Conservation (phyloP, 2,329 filamentous ascomycete species). For the Coniosporium tulheliwenetii region DNA sequence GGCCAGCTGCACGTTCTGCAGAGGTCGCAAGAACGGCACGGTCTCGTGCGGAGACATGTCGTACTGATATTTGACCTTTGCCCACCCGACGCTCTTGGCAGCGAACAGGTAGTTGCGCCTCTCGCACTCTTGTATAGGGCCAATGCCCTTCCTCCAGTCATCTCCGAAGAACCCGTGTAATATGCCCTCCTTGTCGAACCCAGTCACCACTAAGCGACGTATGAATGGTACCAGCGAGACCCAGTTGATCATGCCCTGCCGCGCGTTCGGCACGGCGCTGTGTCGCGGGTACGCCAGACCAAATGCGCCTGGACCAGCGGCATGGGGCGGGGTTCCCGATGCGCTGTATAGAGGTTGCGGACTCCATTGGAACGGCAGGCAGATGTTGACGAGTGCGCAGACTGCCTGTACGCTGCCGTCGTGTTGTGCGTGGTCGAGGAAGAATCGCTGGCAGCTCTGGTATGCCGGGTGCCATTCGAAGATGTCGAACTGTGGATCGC, state of each 20-base stretch:
- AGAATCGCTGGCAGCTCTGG: constrained; percentile 79
- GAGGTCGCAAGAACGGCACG: constrained; percentile 71
- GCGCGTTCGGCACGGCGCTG: constrained; percentile 19
- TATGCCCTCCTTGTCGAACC: constrained; percentile 75
- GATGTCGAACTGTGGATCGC: constrained; percentile 51
- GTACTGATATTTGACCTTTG: constrained; percentile 77
- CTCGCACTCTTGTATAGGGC: constrained; percentile 74
- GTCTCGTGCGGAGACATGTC: constrained; percentile 73
- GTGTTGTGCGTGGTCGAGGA: constrained; percentile 81
- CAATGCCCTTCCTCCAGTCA: constrained; percentile 68
- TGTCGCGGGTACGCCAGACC: constrained; percentile 15
- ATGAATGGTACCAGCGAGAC: constrained; percentile 78
- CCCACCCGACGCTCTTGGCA: constrained; percentile 83
- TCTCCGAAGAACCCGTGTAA: constrained; percentile 95
- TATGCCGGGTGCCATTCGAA: constrained; percentile 89
- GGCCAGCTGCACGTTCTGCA: constrained; percentile 59
- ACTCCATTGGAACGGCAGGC: constrained; percentile 66
- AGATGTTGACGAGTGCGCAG: constrained; percentile 83
- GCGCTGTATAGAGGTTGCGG: constrained; percentile 29
- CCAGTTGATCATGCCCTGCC: constrained; percentile 16
- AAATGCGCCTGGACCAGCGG: not conserved
- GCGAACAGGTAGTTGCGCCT: constrained; percentile 90
- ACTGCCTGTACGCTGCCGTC: constrained; percentile 70
- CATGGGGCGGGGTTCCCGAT: constrained; percentile 11
- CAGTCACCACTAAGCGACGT: constrained; percentile 76